Evolutionary conservation across 768 basidiomycete species (phyloP), one percentile per base, ranked within the genome.

Genomic region (Pleurotus tuoliensis): DNA sequence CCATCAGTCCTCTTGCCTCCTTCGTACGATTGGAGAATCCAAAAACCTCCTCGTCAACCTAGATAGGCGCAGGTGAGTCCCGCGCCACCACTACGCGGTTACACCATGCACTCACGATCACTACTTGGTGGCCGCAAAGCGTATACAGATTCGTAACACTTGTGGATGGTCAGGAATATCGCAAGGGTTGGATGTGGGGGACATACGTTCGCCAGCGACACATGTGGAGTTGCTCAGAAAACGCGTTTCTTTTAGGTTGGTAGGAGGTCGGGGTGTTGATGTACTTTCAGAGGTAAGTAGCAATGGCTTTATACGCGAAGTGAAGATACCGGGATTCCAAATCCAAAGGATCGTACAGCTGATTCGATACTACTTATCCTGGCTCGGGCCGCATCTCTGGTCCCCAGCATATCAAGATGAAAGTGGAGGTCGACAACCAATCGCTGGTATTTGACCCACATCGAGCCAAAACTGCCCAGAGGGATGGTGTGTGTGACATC

Each of bases 151-250:
- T 79, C 63, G 81, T 81, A 58, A 90, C 84, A 69, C 89, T 91
- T 64, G 40, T 52, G 50, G 49, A 50, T 57, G 41, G 57, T 59
- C 61, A 43, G 61, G 54, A 20, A 47, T 22, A 37, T 45, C 53
- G 37, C 57, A 39, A 55, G 49, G 30, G 51, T 54, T 25, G 25
- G 45, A 61, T 47, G 38, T n/a, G n/a, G 12, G 13, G 12, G 18
- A 46, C 78, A 64, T 60, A 90, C 89, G 87, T 85, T 75, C 87
- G 81, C 79, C 78, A 84, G 68, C 75, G 78, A 67, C 89, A 91
- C 89, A 91, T 90, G 59, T 58, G 64, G 58, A 59, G 40, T 58
- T 45, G 55, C 25, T 16, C 56, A 59, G 51, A 43, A 50, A 56
- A 48, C 13, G 47, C 40, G 46, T 48, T 39, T 47, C 46, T 55